A percentile compares a stretch with the other conserved stretches of the same genome.
These are phyloP conservation scores for Fusarium camptoceras DNA, from an alignment of 2,329 filamentous ascomycete genomes.

Conservation along the genomic window DNA sequence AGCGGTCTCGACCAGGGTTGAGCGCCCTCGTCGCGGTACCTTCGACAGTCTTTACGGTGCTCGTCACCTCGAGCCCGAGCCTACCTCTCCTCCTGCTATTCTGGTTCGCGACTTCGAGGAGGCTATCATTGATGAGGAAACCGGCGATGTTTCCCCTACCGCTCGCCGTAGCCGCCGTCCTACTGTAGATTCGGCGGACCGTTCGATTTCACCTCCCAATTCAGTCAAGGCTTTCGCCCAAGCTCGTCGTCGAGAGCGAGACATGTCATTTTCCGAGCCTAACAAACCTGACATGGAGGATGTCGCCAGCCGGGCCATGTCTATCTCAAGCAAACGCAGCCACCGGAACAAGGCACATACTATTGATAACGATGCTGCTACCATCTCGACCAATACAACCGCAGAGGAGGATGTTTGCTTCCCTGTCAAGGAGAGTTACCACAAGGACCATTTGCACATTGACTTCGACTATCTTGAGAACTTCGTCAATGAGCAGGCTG, in stretches of 20 bases:
- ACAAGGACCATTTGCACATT: slow-evolving; percentile 81
- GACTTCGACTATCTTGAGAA: slow-evolving; percentile 96
- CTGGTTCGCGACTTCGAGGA: slow-evolving; percentile 86
- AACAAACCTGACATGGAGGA: slow-evolving; percentile 55
- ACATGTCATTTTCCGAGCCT: slow-evolving; percentile 66
- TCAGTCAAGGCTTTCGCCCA: slow-evolving; percentile 98
- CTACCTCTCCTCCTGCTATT: slow-evolving; percentile 53
- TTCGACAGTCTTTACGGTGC: slow-evolving; percentile 76
- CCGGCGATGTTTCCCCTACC: slow-evolving; percentile 61
- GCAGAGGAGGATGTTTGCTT: slow-evolving; percentile 92
- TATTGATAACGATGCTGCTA: slow-evolving; percentile 71
- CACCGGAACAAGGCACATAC: slow-evolving; percentile 68
- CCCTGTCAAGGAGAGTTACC: slow-evolving; percentile 74
- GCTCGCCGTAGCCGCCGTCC: slow-evolving; percentile 63
- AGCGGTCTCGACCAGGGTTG: slow-evolving; percentile 66
- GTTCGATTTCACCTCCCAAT: slow-evolving; percentile 89
- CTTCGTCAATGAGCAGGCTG: slow-evolving; percentile 75
- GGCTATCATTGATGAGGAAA: slow-evolving; percentile 81
- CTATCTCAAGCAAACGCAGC: slow-evolving; percentile 73
- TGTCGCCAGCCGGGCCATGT: slow-evolving; percentile 76
- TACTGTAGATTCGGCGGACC: slow-evolving; percentile 68
- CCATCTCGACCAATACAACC: slow-evolving; percentile 73
- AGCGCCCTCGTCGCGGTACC: slow-evolving; percentile 75
- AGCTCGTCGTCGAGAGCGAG: slow-evolving; percentile 85
- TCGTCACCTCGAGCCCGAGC: slow-evolving; percentile 58